Percentiles rank a stretch among this genome's conserved stretches.
phyloP scores from a whole-genome alignment of 805 yeast species.

The Torulaspora gathmanii region DNA sequence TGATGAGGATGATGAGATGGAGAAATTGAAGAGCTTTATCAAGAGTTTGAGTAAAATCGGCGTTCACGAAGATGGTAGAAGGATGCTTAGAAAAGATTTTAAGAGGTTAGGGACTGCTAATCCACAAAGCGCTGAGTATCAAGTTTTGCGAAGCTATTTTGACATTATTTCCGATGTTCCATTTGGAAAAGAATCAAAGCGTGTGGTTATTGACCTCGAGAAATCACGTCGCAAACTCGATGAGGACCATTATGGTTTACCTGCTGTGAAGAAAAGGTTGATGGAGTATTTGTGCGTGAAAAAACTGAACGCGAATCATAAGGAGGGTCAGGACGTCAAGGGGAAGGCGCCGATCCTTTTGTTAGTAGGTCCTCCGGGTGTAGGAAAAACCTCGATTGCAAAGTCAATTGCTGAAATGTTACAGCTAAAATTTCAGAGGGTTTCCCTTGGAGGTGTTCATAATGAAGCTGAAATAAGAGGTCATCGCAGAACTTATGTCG shows the following conservation, averaged over 20 bases:
- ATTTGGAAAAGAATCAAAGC: constrained; percentile 39
- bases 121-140: constrained; percentile 57
- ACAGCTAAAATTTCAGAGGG: constrained; percentile 69
- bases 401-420: constrained; percentile 72
- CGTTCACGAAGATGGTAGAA: constrained; percentile 42
- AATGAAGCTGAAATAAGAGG: constrained; percentile 90
- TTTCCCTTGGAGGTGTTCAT: constrained; percentile 81
- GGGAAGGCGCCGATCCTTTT: constrained; percentile 61
- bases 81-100: constrained; percentile 45
- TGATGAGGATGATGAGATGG: constrained; percentile 42
- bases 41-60: constrained; percentile 21
- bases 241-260: constrained; percentile 74
- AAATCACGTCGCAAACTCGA: constrained; percentile 56
- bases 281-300: constrained; percentile 76
- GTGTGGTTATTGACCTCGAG: constrained; percentile 42
- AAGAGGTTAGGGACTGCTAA: constrained; percentile 49
- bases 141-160: constrained; percentile 58
- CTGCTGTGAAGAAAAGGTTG: constrained; percentile 66
- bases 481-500: constrained; percentile 85
- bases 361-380: constrained; percentile 91
- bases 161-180: constrained; percentile 65
- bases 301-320: constrained; percentile 42
- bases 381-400: constrained; percentile 85
- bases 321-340: constrained; percentile 12
- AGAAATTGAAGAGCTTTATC: constrained; percentile 32